Base-by-base conservation (phyloP, 495 filamentous ascomycete species). In the Aspergillus coremiiformis region DNA sequence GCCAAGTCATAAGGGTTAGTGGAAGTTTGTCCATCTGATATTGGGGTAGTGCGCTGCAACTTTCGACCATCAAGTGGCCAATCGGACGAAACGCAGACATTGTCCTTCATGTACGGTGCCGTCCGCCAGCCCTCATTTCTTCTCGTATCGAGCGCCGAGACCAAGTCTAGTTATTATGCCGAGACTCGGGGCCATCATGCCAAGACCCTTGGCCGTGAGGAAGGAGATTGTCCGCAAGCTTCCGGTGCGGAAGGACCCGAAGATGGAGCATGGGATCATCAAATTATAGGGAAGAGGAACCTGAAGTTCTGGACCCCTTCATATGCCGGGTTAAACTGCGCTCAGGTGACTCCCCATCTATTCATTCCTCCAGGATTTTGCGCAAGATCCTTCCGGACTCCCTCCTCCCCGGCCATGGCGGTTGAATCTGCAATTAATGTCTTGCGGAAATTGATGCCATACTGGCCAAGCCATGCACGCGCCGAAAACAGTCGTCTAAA, bases 131-230 rank as follows among this genome's bases (percentile, higher is more conserved):
- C 6, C 37, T 41, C 17, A 21, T 20, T 20, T 21, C 17, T 41
- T 6, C 37, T 41, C 37, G 9, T 6, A 41, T 17, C 37, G 37
- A 19, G 17, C 37, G 37, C 37, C 37, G 37, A 41, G 37, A 41
- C 37, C 37, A 20, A 4, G 19, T 20, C 17, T 11, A 7, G n/a
- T 11, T 20, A n/a, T 21, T 20, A 20, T 47, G 44, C 44, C 44
- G 21, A 47, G 44, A 33, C 15, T 33, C 44, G 44, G 29, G 41
- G 27, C 35, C 44, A 22, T 21, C 17, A 33, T 35, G 44, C 44
- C 44, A 47, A 47, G 44, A 0, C 10, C 27, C 44, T 47, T 47
- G 44, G 44, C 44, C 19, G 44, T 30, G 44, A 47, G 44, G 44
- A 47, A 27, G 29, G n/a, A n/a, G 29, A 29, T 33, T 30, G 44